These are phyloP conservation scores for Solioccasus polychromus DNA, from an alignment of 768 basidiomycete species.

Conservation along the genomic window DNA sequence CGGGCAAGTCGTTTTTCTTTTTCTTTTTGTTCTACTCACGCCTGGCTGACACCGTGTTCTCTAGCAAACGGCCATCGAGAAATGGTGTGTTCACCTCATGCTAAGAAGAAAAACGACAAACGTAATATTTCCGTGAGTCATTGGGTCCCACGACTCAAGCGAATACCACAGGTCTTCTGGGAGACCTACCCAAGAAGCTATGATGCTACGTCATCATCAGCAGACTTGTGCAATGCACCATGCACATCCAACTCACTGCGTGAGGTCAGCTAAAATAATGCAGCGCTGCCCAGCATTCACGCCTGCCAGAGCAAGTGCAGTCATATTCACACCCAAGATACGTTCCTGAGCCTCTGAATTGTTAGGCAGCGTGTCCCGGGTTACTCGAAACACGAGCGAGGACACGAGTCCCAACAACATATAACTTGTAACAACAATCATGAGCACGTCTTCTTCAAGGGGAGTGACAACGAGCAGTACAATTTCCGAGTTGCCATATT, in stretches of 20 bases:
- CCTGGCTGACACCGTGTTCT: not conserved
- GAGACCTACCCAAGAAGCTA: slow-evolving; percentile 53
- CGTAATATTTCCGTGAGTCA: slow-evolving; percentile 77
- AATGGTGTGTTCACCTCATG: slow-evolving; percentile 43
- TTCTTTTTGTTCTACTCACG: not conserved
- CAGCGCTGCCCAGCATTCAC: slow-evolving; percentile 38
- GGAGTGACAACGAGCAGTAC: too few relatives aligned
- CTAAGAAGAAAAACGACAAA: slow-evolving; percentile 53
- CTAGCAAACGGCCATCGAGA: slow-evolving; percentile 39
- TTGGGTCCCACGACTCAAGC: slow-evolving; percentile 59
- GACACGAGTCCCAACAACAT: slow-evolving; percentile 62
- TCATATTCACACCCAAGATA: slow-evolving; percentile 59
- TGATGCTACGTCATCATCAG: slow-evolving; percentile 43
- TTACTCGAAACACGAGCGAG: slow-evolving; percentile 63
- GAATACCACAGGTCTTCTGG: slow-evolving; percentile 53
- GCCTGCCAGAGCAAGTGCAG: slow-evolving; percentile 66
- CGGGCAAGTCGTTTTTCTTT: slow-evolving; percentile 45
- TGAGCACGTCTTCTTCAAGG: too few relatives aligned
- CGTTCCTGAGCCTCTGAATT: slow-evolving; percentile 65
- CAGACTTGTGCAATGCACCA: not conserved
- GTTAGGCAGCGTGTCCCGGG: slow-evolving; percentile 54
- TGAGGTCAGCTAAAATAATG: slow-evolving; percentile 24
- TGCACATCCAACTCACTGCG: slow-evolving; percentile 48
- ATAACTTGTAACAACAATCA: slow-evolving; percentile 58
- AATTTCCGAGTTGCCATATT: slow-evolving; percentile 67